Conservation (phyloP, 208 protist species). For the Leptomonas pyrrhocoris region DNA sequence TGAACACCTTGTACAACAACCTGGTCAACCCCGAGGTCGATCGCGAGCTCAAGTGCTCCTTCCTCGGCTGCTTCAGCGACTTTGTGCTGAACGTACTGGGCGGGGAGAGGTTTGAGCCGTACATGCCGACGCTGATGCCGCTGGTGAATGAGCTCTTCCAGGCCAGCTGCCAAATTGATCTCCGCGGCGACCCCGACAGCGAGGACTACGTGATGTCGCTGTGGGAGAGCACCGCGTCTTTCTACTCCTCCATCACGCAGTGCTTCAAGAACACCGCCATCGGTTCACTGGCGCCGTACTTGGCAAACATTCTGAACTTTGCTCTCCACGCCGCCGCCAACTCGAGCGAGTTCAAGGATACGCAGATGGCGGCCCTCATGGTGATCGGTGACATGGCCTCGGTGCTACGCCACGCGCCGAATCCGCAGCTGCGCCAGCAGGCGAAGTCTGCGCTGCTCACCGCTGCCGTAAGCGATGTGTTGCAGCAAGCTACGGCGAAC, state of each 20-base stretch:
- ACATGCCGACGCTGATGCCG: conserved; percentile 82
- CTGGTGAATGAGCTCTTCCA: conserved; percentile 76
- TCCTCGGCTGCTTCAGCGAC: conserved; percentile 95
- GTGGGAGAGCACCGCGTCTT: conserved; percentile 67
- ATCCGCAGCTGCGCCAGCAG: conserved; percentile 55
- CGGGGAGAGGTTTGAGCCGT: conserved; percentile 82
- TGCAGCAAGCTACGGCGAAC: conserved; percentile 38
- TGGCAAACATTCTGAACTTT: conserved; percentile 74
- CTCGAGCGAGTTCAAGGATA: conserved; percentile 52
- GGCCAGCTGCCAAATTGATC: conserved; percentile 63
- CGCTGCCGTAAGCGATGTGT: conserved; percentile 29
- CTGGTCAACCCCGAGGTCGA: conserved; percentile 79
- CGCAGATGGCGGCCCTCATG: conserved; percentile 61
- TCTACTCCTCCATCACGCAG: conserved; percentile 86
- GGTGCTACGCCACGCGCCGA: conserved; percentile 52
- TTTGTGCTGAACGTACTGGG: conserved; percentile 94
- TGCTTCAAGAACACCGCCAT: conserved; percentile 64
- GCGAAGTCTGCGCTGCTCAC: conserved; percentile 72
- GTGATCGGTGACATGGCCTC: conserved; percentile 87
- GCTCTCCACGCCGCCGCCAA: conserved; percentile 62
- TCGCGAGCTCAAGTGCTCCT: conserved; percentile 93
- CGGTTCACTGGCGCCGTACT: conserved; percentile 55
- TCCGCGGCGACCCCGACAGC: conserved; percentile 67
- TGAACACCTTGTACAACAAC: conserved; percentile 84
- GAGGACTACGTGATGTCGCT: conserved; percentile 86